phyloP scores from a whole-genome alignment of 2,329 filamentous ascomycete genomes.

The Aureobasidium sp. region DNA sequence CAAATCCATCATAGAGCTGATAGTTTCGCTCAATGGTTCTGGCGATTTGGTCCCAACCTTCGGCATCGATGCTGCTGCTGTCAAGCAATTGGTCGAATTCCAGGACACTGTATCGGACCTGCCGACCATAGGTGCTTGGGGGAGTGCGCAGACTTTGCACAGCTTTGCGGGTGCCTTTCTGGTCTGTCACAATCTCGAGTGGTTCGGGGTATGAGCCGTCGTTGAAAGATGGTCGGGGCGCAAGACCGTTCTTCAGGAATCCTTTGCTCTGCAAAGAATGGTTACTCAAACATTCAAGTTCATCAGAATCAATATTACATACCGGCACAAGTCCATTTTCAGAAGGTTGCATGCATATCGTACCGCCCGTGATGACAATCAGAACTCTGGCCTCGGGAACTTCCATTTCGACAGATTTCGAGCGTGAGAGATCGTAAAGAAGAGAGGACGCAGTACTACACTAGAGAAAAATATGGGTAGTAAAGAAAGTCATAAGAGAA shows the following conservation, averaged over 20 bases:
- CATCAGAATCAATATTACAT: conserved; percentile 10
- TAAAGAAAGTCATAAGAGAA: not conserved
- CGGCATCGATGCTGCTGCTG: conserved; percentile 80
- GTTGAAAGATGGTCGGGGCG: conserved; percentile 77
- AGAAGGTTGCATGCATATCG: conserved; percentile 85
- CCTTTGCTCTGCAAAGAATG: conserved; percentile 41
- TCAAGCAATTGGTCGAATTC: conserved; percentile 83
- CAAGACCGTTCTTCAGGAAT: conserved; percentile 77
- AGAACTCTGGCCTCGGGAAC: conserved; percentile 70
- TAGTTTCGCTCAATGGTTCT: conserved; percentile 77
- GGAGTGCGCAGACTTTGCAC: conserved; percentile 73
- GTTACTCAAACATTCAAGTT: not conserved
- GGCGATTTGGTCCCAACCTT: conserved; percentile 81
- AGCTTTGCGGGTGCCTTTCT: conserved; percentile 39
- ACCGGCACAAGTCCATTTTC: conserved; percentile 74
- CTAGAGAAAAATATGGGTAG: not conserved
- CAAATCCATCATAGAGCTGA: conserved; percentile 80
- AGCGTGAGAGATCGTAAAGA: not conserved
- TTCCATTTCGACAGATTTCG: not conserved
- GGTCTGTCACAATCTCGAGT: conserved; percentile 50
- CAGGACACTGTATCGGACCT: conserved; percentile 74
- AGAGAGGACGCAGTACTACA: not conserved
- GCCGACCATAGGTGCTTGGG: conserved; percentile 68
- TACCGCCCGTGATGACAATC: conserved; percentile 82
- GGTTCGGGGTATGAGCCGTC: conserved; percentile 56